Evolutionary conservation across 495 filamentous ascomycete genomes (phyloP), one percentile per base, ranked within the genome.

Genomic region (Hyaloscypha variabilis): DNA sequence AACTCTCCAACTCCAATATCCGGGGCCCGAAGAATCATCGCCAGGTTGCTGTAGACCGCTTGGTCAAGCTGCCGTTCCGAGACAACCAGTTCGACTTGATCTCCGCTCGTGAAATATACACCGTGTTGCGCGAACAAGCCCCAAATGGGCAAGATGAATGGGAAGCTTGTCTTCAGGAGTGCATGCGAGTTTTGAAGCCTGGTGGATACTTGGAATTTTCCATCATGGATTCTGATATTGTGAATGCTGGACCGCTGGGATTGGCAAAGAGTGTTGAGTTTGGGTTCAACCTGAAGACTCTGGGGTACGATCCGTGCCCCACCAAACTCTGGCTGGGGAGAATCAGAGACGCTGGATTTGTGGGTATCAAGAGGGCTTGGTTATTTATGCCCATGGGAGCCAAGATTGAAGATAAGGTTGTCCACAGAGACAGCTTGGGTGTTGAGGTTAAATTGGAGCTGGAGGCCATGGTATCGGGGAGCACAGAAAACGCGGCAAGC

Each of bases 201-300:
- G 94, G 93, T 57, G 95, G 95, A 17, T 92, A 92, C 75, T 80
- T 99, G 66, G 94, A 99, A 72, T 99, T 92, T 81, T 85, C 85
- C 62, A 77, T 97, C 8, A 83, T 98, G 70, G 95, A 99, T 75
- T 88, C 92, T 1, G 92, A 95, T 69, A 85, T 97, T 71, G 86
- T 94, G 46, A 92, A 91, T 62, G 89, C 92, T 1, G 94, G 93
- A 0, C 85, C 90, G 0, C 79, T 87, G 54, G 91, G 87, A 25
- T 84, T 89, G 54, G 91, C 92, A n/a, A 86, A 93, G 65, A 88
- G 87, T 25, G 90, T 93, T 39, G 92, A 97, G 70, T 97, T 98
- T 72, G 89, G 87, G 49, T 95, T 94, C 82, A 89, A 88, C 50
- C 88, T 99, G 58, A 89, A 88, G 74, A 93, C 90, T 0, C 84